Evolutionary conservation across 306 rosid species (phyloP).

Genomic region (Cicer bijugum): DNA sequence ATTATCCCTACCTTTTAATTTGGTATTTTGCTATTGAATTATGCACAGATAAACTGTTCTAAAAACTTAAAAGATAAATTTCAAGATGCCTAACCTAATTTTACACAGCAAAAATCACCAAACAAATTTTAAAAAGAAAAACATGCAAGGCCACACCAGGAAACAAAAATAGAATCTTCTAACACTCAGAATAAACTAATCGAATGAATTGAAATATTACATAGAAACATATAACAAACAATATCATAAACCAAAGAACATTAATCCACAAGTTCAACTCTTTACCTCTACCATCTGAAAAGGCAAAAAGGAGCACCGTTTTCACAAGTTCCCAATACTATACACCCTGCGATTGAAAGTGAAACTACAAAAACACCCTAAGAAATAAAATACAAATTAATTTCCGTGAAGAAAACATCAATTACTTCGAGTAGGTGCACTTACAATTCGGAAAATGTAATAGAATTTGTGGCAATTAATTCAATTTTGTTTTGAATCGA

Average conservation of each 20-base stretch:
- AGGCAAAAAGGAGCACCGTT: conserved; percentile 54
- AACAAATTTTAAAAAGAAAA: not conserved
- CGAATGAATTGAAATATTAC: not conserved
- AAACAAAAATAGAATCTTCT: not conserved
- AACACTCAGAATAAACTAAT: not conserved
- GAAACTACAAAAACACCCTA: not conserved
- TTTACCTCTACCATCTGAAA: conserved; percentile 69
- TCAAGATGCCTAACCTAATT: conserved; percentile 4
- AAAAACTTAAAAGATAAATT: conserved; percentile 2
- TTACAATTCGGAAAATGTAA: too few relatives aligned
- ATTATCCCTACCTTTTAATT: not conserved
- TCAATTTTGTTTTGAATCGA: too few relatives aligned
- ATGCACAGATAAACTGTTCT: not conserved
- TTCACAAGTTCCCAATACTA: conserved; percentile 58
- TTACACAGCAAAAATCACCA: not conserved
- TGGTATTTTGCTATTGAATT: not conserved
- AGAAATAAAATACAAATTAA: not conserved
- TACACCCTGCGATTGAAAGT: conserved; percentile 46
- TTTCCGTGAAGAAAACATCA: not conserved
- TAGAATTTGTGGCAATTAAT: too few relatives aligned
- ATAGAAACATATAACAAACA: not conserved
- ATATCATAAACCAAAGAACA: conserved; percentile 9
- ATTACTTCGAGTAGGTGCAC: conserved; percentile 4
- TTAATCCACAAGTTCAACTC: conserved; percentile 13
- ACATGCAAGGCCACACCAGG: not conserved